phyloP scores from a whole-genome alignment of 495 filamentous ascomycete genomes.

The Neurospora discreta region DNA sequence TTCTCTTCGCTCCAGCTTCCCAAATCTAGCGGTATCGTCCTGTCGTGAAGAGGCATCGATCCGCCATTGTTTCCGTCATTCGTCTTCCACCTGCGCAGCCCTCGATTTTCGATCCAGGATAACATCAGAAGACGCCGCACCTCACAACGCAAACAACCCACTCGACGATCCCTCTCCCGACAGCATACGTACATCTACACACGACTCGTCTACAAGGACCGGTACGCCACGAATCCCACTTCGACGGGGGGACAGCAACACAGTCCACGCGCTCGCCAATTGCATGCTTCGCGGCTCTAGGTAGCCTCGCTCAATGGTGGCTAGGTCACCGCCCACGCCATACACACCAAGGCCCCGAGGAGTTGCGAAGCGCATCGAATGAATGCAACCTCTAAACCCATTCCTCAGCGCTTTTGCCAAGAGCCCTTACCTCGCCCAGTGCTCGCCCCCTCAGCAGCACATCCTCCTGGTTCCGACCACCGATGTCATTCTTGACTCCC shows the following conservation, averaged over 20 bases:
- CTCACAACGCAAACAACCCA: neutral
- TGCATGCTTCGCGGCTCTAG: constrained; percentile 6
- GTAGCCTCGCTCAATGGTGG: constrained; percentile 17
- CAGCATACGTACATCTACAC: neutral
- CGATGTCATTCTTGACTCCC: constrained; percentile 76
- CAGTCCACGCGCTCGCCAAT: neutral
- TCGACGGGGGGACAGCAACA: neutral
- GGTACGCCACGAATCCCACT: neutral
- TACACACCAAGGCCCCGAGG: constrained; percentile 10
- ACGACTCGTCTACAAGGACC: too few relatives aligned
- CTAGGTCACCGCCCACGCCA: constrained; percentile 2
- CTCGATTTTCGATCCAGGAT: neutral
- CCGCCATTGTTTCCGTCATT: neutral
- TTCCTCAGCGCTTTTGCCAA: constrained; percentile 97
- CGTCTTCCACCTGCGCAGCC: neutral
- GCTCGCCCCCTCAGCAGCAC: constrained; percentile 83
- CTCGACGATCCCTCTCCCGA: neutral
- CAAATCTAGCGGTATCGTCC: neutral
- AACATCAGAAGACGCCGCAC: neutral
- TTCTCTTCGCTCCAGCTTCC: neutral
- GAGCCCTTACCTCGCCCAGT: constrained; percentile 86
- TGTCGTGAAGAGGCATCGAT: neutral
- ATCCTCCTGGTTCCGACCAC: constrained; percentile 90
- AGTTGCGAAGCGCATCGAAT: constrained; percentile 21
- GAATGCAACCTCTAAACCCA: constrained; percentile 99